Evolutionary conservation across 805 yeast species (phyloP), one percentile per base, ranked within the genome.

Genomic region (Ogataea methanolica): DNA sequence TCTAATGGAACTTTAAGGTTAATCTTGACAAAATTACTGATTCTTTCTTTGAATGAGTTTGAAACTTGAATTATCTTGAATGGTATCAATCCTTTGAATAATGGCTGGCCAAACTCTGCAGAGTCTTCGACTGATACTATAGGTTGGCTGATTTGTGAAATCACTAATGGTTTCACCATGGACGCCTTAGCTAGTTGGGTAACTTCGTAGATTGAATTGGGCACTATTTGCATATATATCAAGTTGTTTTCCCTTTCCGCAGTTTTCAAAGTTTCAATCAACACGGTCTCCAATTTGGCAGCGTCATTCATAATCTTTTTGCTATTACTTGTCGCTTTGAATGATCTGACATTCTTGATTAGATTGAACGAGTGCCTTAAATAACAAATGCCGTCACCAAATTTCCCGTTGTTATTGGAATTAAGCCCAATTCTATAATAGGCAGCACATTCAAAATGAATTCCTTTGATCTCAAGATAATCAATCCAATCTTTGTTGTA

Each of bases 171-270:
- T 44, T 78, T 77, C 2, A 84, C 88, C 73, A 85, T 79, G 5
- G 76, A 62, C 0, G 81, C 82, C 2, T 76, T 75, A 2, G 65
- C 59, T 3, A 82, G 68, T 0, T 69, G 56, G 0, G 78, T 69
- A 1, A 81, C 54, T 2, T 71, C 68, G 9, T 43, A 5, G 0
- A 59, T 48, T 7, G 54, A 57, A 1, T 51, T 55, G 0, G 96
- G 95, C 0, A 88, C 81, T 1, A 70, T 67, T 48, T 85, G 83
- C 36, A 87, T 66, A 62, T 88, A 88, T 6, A 91, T 82, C 55
- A 89, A 70, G 58, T 89, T 91, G 60, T 90, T 90, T 54, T 90
- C 97, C 53, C 82, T 75, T 53, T 85, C 89, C 0, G 91, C 79
- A 3, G 76, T 69, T 16, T 70, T 65, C 9, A 83, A 58, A 1